Percentiles rank a stretch among this genome's conserved stretches.
Conservation (phyloP, 2,329 filamentous ascomycete species). For the Dactylellina parvicollis region DNA sequence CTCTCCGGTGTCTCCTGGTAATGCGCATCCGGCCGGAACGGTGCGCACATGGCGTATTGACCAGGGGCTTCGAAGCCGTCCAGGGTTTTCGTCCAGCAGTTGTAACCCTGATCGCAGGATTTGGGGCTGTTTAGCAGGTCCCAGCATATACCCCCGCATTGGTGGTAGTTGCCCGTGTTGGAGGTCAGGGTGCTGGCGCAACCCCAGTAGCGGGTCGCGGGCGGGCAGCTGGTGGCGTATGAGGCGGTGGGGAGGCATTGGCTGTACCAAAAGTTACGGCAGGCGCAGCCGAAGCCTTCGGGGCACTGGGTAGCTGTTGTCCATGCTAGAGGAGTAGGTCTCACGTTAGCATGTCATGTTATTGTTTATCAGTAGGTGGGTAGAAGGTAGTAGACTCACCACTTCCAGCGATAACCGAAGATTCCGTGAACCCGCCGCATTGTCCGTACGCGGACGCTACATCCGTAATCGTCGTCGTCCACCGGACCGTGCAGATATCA, state of each 20-base stretch:
- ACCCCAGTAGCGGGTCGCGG: constrained; percentile 36
- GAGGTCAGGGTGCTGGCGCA: constrained; percentile 25
- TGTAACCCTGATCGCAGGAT: constrained; percentile 15
- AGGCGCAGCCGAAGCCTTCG: constrained; percentile 34
- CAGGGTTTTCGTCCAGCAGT: constrained; percentile 31
- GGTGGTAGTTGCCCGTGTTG: constrained; percentile 14
- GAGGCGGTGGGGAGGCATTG: constrained; percentile 43
- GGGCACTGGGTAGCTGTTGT: constrained; percentile 41
- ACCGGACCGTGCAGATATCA: constrained; percentile 26
- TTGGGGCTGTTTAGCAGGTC: constrained; percentile 25
- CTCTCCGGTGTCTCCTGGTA: constrained; percentile 17
- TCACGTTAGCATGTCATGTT: neutral
- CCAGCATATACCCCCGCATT: constrained; percentile 44
- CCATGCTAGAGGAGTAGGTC: constrained; percentile 14
- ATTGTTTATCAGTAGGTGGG: neutral
- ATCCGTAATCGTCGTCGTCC: constrained; percentile 40
- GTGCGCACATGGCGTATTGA: constrained; percentile 31
- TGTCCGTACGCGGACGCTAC: constrained; percentile 40
- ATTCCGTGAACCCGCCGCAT: constrained; percentile 41
- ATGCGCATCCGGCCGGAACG: constrained; percentile 15
- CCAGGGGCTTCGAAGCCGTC: constrained; percentile 37
- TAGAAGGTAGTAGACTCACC: constrained; percentile 6
- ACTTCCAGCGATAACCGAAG: constrained; percentile 37
- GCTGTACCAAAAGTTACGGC: constrained; percentile 47
- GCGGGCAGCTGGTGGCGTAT: constrained; percentile 23